Evolutionary conservation across 441 rosid genomes (phyloP).

Genomic region (Pelargonium citronellum): DNA sequence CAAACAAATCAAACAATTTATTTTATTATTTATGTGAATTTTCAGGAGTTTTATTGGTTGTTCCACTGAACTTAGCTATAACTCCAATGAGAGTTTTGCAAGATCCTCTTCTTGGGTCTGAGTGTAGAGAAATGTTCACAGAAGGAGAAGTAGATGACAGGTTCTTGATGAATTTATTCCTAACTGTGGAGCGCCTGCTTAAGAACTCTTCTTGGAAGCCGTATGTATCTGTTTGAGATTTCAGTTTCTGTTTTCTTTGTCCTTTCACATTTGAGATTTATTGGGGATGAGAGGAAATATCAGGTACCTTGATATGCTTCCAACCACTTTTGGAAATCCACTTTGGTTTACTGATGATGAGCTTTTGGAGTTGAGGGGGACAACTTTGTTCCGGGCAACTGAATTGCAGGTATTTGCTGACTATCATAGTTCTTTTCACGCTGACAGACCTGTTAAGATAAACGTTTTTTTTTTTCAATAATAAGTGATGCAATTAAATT

Average conservation of each 20-base stretch:
- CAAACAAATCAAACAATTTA: neutral
- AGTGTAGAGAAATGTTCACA: conserved; percentile 74
- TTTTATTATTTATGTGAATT: neutral
- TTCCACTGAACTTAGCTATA: conserved; percentile 76
- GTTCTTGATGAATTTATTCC: conserved; percentile 72
- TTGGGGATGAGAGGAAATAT: conserved; percentile 16
- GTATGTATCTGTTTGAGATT: conserved; percentile 33
- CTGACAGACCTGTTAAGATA: neutral
- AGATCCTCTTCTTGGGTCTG: conserved; percentile 81
- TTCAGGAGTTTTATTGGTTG: conserved; percentile 66
- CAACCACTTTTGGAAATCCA: conserved; percentile 66
- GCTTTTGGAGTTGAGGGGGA: conserved; percentile 66
- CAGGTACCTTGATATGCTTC: conserved; percentile 92
- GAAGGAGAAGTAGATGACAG: conserved; percentile 85
- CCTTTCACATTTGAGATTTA: conserved; percentile 14
- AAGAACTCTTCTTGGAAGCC: conserved; percentile 82
- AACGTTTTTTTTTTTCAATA: neutral
- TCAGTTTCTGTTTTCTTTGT: neutral
- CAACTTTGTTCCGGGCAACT: conserved; percentile 64
- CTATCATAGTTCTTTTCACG: neutral
- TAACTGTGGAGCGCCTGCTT: conserved; percentile 77
- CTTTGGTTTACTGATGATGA: conserved; percentile 87
- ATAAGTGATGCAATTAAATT: neutral
- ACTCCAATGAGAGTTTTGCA: conserved; percentile 96
- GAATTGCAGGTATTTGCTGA: conserved; percentile 54